Evolutionary conservation across 192 early-diverging fungal genomes (phyloP), one percentile per base, ranked within the genome.

Genomic region (Linnemannia exigua): DNA sequence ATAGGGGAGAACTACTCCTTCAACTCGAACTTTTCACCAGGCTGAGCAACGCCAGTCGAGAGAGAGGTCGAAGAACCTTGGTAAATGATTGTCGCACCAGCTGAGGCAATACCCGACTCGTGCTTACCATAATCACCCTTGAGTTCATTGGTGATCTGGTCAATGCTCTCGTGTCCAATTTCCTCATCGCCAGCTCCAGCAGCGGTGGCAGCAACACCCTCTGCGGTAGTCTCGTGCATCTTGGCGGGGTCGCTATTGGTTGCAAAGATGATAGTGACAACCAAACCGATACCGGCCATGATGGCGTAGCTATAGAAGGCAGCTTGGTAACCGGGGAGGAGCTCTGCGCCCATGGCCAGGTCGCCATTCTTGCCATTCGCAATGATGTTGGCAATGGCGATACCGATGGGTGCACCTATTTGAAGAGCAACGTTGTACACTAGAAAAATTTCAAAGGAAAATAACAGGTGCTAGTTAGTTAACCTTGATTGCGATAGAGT

Each of bases 401-500:
- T 75, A 35, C 87, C 87, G 12, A 88, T 74, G 3, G 80, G 80
- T 35, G 87, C 77, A 20, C 87, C 87, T 2, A 88, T 77, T 72
- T 88, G 87, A 1, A 74, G 48, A 5, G 80, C 44, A 19, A 79
- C 72, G 33, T 82, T 88, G 69, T 76, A 88, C 4, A 88, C 80
- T 79, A 61, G 28, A 16, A 48, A 6, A 44, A 6, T 44, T 44
- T 44, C 41, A 44, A 44, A 44, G 41, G 41, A 44, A 44, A 44
- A 44, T 3, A 44, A 44, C 41, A 9, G 9, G 3, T 17, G 31
- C 63, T 63, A 67, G 36, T 22, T 25, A 50, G 63, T 6, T 37
- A 35, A 8, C 6, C 37, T 69, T 41, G 15, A 15, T 50, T 12
- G 61, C 7, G 61, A 66, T 19, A 66, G 15, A 25, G 8, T 66